These are phyloP conservation scores for Citeromyces hawaiiensis DNA, from an alignment of 1,139 yeast genomes.

Conservation along the genomic window DNA sequence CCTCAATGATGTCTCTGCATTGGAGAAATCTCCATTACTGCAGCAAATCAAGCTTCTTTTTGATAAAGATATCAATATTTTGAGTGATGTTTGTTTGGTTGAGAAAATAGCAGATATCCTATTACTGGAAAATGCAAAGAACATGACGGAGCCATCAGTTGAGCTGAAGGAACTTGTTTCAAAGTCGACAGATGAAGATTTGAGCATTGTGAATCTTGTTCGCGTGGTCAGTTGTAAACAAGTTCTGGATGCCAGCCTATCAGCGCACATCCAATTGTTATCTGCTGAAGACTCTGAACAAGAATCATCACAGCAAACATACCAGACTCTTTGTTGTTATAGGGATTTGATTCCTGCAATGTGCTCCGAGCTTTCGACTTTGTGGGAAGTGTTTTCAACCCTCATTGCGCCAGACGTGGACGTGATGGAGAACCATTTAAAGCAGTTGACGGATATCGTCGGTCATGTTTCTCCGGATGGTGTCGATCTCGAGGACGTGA, in stretches of 20 bases:
- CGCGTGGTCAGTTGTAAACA: constrained; percentile 9
- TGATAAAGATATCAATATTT: not conserved
- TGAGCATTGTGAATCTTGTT: constrained; percentile 10
- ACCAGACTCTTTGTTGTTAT: constrained; percentile 5
- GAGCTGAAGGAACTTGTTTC: constrained; percentile 9
- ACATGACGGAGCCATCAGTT: not conserved
- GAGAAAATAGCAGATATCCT: constrained; percentile 1
- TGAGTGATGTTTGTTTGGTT: not conserved
- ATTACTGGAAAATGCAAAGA: not conserved
- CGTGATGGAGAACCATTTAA: not conserved
- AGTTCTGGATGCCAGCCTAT: constrained; percentile 8
- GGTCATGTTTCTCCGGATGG: constrained; percentile 4
- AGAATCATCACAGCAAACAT: constrained; percentile 4
- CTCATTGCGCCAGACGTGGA: constrained; percentile 5
- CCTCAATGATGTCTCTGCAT: constrained; percentile 1
- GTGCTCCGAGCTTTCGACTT: constrained; percentile 13
- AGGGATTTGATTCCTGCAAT: constrained; percentile 10
- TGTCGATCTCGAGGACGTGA: not conserved
- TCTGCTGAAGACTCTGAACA: constrained; percentile 3
- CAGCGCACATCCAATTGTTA: constrained; percentile 8
- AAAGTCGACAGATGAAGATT: constrained; percentile 8
- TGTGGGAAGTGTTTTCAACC: constrained; percentile 12
- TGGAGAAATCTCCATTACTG: constrained; percentile 2
- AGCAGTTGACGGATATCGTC: constrained; percentile 5
- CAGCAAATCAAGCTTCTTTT: not conserved